These are phyloP conservation scores for Neltuma alba DNA, from an alignment of 306 rosid genomes.

Conservation along the genomic window DNA sequence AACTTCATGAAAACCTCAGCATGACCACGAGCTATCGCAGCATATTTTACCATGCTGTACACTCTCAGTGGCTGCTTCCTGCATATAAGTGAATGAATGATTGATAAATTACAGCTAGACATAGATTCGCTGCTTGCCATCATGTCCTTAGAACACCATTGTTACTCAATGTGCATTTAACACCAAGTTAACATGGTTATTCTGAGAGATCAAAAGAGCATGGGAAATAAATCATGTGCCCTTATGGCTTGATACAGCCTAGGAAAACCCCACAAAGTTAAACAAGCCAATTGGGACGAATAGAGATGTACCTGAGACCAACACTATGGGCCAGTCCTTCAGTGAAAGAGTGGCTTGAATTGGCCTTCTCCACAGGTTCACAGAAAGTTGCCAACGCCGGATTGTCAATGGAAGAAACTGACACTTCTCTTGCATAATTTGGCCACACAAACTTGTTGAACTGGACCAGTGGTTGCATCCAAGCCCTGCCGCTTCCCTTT, in stretches of 20 bases:
- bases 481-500: slow-evolving; percentile 80
- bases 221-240: slow-evolving; percentile 10
- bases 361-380: slow-evolving; percentile 97
- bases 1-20: slow-evolving; percentile 99
- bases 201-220: background rate
- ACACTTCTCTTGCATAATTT: slow-evolving; percentile 71
- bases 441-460: slow-evolving; percentile 71
- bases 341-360: slow-evolving; percentile 96
- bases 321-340: slow-evolving; percentile 92
- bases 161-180: background rate
- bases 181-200: background rate
- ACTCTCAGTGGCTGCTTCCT: slow-evolving; percentile 88
- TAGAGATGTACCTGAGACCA: slow-evolving; percentile 74
- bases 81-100: slow-evolving; percentile 33
- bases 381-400: slow-evolving; percentile 91
- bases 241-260: background rate
- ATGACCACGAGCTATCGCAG: slow-evolving; percentile 95
- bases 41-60: slow-evolving; percentile 96
- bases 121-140: slow-evolving; percentile 17
- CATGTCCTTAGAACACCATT: background rate
- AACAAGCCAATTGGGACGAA: background rate
- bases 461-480: slow-evolving; percentile 90
- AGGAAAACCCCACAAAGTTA: too few species aligned
- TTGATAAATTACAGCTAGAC: background rate
- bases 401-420: slow-evolving; percentile 75